Evolutionary conservation across 2,329 filamentous ascomycete species (phyloP).

Genomic region (Botrytis fabae): DNA sequence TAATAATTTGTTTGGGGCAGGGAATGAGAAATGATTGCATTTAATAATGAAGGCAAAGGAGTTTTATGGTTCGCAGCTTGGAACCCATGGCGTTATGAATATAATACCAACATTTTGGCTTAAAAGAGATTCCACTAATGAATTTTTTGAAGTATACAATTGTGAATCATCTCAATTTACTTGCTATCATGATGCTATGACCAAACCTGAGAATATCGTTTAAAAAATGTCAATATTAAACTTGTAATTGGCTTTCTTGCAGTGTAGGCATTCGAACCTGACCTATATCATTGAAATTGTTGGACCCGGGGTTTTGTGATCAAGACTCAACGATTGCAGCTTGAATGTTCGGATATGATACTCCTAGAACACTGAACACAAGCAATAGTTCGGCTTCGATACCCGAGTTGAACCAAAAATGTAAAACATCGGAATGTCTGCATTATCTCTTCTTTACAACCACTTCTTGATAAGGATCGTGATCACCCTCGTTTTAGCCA

Average conservation of each 20-base stretch:
- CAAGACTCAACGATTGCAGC: background rate
- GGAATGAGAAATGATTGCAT: background rate
- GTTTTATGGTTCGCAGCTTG: background rate
- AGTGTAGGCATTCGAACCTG: background rate
- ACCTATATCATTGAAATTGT: background rate
- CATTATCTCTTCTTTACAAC: background rate
- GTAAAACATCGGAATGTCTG: background rate
- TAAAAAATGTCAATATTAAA: background rate
- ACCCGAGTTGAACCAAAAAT: background rate
- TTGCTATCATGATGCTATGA: background rate
- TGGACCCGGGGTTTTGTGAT: background rate
- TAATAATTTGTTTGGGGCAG: background rate
- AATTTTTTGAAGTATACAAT: background rate
- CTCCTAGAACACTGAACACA: background rate
- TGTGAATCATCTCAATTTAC: background rate
- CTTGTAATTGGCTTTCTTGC: background rate
- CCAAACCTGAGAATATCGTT: background rate
- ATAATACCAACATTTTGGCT: background rate
- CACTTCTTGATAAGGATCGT: background rate
- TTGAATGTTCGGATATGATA: background rate
- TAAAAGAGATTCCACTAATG: background rate
- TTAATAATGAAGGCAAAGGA: background rate
- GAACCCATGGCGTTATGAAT: background rate
- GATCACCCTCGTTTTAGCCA: background rate
- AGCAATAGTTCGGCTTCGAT: background rate